These are phyloP conservation scores for Neodidymelliopsis sp. DNA, from an alignment of 2,329 filamentous ascomycete species.

Conservation along the genomic window DNA sequence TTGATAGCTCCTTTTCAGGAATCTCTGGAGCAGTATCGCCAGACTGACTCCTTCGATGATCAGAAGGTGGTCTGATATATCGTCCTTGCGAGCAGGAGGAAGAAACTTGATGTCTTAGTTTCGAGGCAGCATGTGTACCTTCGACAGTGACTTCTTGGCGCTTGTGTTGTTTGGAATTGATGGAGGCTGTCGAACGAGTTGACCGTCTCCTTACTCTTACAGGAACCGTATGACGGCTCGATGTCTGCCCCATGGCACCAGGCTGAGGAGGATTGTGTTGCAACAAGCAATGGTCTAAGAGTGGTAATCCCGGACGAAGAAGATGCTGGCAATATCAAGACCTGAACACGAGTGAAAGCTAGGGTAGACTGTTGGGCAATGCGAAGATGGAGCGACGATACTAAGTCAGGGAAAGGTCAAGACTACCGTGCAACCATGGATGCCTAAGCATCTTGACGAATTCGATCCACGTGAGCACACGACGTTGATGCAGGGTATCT, in stretches of 20 bases:
- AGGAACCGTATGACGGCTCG: not conserved
- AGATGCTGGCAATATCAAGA: no score
- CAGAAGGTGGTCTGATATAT: not conserved
- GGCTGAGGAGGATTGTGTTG: not conserved
- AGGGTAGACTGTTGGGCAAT: not conserved
- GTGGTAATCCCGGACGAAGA: no score
- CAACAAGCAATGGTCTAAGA: no score
- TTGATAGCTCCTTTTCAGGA: not conserved
- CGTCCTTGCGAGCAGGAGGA: not conserved
- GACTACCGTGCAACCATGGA: not conserved
- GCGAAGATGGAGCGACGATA: not conserved
- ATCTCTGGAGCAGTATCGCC: not conserved
- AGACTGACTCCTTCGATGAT: not conserved
- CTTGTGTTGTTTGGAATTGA: not conserved
- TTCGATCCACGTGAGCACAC: not conserved
- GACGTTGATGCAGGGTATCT: not conserved
- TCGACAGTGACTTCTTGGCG: not conserved
- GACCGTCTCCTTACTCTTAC: not conserved
- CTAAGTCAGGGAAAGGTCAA: not conserved
- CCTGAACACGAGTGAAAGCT: not conserved
- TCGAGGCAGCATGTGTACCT: not conserved
- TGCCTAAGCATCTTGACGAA: slow-evolving; percentile 2
- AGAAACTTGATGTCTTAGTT: not conserved
- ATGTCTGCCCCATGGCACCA: slow-evolving; percentile 3
- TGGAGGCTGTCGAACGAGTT: not conserved